Conservation (phyloP, 805 yeast species). For the Cyberlindnera samutprakarnensis region DNA sequence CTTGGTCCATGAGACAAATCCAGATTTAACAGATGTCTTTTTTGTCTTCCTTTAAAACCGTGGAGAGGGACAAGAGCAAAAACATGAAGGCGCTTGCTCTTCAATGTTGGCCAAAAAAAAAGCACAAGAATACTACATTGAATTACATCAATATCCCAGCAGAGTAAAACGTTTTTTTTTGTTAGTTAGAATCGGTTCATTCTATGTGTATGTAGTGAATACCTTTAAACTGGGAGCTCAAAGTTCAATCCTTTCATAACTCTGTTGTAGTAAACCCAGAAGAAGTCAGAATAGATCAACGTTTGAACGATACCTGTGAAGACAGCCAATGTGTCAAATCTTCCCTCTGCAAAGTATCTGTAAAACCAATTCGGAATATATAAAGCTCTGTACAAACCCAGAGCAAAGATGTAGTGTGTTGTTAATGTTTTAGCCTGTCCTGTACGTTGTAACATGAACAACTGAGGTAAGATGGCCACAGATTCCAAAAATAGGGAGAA, state of each 20-base stretch:
- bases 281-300: constrained; percentile 86
- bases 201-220: too few relatives aligned
- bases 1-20: too few relatives aligned
- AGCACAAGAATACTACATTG: too few relatives aligned
- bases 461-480: constrained; percentile 87
- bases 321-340: constrained; percentile 63
- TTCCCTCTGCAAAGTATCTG: constrained; percentile 58
- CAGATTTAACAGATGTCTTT: too few relatives aligned
- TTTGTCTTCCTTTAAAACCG: too few relatives aligned
- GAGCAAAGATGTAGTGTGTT: constrained; percentile 86
- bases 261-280: constrained; percentile 77
- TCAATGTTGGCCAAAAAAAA: too few relatives aligned
- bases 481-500: constrained; percentile 91
- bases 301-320: constrained; percentile 84
- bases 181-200: too few relatives aligned
- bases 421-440: constrained; percentile 87
- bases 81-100: too few relatives aligned
- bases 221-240: constrained; percentile 47
- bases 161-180: too few relatives aligned
- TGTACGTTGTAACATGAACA: constrained; percentile 80
- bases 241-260: constrained; percentile 76
- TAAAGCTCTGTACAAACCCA: constrained; percentile 83
- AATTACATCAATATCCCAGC: too few relatives aligned
- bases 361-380: constrained; percentile 95
- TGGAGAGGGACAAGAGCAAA: too few relatives aligned